Evolutionary conservation across 371 early-diverging fungal species (phyloP).

Genomic region (Nematocida displodere): DNA sequence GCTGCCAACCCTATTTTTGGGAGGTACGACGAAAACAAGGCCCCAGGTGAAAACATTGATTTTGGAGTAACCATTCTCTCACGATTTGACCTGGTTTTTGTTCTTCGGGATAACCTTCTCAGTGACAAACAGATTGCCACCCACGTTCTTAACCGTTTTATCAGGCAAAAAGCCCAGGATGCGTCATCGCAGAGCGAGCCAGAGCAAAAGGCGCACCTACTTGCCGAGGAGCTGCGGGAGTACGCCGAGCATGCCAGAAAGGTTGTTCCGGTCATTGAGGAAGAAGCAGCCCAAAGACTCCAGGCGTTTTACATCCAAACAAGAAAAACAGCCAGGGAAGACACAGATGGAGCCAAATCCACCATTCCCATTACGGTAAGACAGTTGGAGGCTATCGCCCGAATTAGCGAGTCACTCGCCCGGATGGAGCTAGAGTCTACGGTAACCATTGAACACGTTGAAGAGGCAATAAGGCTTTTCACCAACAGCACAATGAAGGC

Average conservation of each 20-base stretch:
- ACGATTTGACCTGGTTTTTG: constrained; percentile 90
- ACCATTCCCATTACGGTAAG: constrained; percentile 95
- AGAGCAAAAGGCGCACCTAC: constrained; percentile 9
- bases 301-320: constrained; percentile 85
- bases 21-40: constrained; percentile 93
- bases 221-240: constrained; percentile 52
- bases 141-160: constrained; percentile 58
- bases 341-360: constrained; percentile 71
- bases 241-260: constrained; percentile 63
- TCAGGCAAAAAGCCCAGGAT: constrained; percentile 42
- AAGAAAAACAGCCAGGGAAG: constrained; percentile 74
- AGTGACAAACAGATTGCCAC: constrained; percentile 71
- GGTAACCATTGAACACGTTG: constrained; percentile 81
- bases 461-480: constrained; percentile 95
- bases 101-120: constrained; percentile 81
- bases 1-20: constrained; percentile 99
- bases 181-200: background rate
- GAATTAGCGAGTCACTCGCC: constrained; percentile 94
- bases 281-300: constrained; percentile 66
- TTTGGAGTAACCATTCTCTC: constrained; percentile 95
- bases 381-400: constrained; percentile 95
- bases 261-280: constrained; percentile 59
- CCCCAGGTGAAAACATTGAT: constrained; percentile 85
- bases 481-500: constrained; percentile 94
- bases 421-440: constrained; percentile 83